Conservation (phyloP, 257 asterid species). For the Henckelia pumila region DNA sequence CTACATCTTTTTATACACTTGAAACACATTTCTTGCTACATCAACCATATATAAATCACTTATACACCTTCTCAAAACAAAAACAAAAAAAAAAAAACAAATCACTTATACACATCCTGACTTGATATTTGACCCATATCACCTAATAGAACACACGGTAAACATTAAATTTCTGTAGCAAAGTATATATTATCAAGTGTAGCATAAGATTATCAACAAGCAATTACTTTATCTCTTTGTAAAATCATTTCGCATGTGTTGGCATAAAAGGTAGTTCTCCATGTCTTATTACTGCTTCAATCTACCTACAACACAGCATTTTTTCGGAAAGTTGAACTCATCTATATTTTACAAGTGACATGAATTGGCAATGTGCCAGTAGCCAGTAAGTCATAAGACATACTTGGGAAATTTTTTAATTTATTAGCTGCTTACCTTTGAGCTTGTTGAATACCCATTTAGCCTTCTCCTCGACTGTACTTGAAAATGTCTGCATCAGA, state of each 20-base stretch:
- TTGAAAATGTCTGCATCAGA: conserved; percentile 63
- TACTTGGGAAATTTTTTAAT: background rate
- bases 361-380: background rate
- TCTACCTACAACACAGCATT: no score
- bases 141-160: background rate
- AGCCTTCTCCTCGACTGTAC: conserved; percentile 91
- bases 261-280: background rate
- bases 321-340: background rate
- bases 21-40: no score
- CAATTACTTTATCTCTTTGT: background rate
- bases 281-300: background rate
- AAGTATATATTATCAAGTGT: background rate
- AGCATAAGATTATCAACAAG: no score
- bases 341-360: background rate
- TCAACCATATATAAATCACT: background rate
- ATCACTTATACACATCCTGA: background rate
- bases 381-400: background rate
- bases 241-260: background rate
- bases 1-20: no score
- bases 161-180: background rate
- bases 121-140: background rate
- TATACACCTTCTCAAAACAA: no score
- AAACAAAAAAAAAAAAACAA: no score
- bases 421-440: conserved; percentile 52
- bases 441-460: conserved; percentile 97